These are phyloP conservation scores for Paxillus involutus DNA, from an alignment of 768 basidiomycete species.

Conservation along the genomic window DNA sequence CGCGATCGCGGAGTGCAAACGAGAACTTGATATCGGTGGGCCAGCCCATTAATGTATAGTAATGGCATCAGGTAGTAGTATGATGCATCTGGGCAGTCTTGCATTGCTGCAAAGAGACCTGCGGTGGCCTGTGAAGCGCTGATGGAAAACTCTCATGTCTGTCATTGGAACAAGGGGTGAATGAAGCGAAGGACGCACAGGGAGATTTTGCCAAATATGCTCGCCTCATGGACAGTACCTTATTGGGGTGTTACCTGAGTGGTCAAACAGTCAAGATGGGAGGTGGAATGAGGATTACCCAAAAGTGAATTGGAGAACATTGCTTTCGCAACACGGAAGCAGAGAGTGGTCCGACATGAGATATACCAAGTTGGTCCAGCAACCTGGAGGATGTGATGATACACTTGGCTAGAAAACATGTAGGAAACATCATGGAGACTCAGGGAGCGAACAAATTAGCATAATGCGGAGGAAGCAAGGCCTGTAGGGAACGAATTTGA, in stretches of 20 bases:
- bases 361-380: too few relatives aligned
- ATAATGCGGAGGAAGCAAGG: background rate
- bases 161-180: background rate
- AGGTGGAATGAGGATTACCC: background rate
- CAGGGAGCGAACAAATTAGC: background rate
- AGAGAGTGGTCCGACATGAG: too few relatives aligned
- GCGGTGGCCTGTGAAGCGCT: background rate
- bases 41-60: too few relatives aligned
- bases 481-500: slow-evolving; percentile 5
- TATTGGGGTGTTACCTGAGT: background rate
- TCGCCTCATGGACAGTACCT: background rate
- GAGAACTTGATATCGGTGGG: too few relatives aligned
- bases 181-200: background rate
- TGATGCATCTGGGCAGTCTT: background rate
- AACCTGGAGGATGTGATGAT: too few relatives aligned
- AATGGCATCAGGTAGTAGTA: too few relatives aligned
- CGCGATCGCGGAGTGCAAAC: too few relatives aligned
- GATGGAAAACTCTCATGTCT: background rate
- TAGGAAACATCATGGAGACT: too few relatives aligned
- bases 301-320: too few relatives aligned
- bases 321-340: too few relatives aligned
- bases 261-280: background rate
- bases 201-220: background rate
- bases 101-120: background rate
- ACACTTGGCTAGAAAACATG: too few relatives aligned